Evolutionary conservation across 2,329 filamentous ascomycete genomes (phyloP), one percentile per base, ranked within the genome.

Genomic region (Aureobasidium melanogenum): DNA sequence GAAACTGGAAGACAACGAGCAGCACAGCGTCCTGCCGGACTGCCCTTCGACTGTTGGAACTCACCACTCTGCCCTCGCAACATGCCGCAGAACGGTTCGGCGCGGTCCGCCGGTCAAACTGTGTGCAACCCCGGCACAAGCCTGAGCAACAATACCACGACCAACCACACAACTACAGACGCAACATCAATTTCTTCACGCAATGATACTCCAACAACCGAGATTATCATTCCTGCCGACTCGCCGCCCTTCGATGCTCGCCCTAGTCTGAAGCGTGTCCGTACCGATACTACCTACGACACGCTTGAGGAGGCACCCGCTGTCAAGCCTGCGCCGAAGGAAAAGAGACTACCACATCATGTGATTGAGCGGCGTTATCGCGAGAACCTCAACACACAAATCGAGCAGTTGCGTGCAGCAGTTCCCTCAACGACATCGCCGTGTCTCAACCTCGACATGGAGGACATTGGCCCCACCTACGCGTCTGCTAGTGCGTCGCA

Each of bases 341-440:
- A 58, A 10, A 59, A 60, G 46, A 38, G 55, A 30, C 46, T 63
- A 28, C 61, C 61, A 0, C 76, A 78, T 67, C 77, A 77, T 58
- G 74, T 77, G 62, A 75, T 78, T 60, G 76, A 78, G 65, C 73
- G 75, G 47, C 75, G 77, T 61, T 78, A 78, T 66, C 75, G 76
- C 56, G 75, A 78, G 55, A 77, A 75, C 2, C 70, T 78, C 39
- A 78, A 78, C 68, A 75, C 74, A 1, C 75, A 77, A 60, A 73
- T 78, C 48, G 76, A 78, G 17, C 74, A 73, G 0, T 69, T 78
- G 8, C 71, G 72, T 74, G 54, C 17, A 70, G 76, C 0, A 72
- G 73, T 3, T 69, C 72, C 8, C 67, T 76, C 3, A 72, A 75
- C 64, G 70, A 73, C 66, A 34, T 67, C 66, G 61, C 65, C 66